Conservation (phyloP, 2,329 filamentous ascomycete species). For the Sclerotinia borealis region DNA sequence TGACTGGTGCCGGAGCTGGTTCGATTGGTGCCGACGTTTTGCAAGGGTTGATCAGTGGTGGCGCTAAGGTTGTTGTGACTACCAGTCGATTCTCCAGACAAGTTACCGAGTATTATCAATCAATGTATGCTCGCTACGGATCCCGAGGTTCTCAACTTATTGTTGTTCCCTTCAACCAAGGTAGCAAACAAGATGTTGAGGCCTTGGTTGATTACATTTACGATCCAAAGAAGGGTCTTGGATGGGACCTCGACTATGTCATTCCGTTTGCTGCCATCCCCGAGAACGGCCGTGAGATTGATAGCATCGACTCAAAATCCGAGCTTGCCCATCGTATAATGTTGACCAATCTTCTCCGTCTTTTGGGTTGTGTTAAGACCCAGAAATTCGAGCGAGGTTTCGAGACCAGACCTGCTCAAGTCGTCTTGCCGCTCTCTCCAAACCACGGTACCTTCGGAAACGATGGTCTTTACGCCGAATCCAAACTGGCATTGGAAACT, state of each 20-base stretch:
- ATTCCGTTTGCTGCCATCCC: conserved; percentile 96
- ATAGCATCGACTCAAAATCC: conserved; percentile 92
- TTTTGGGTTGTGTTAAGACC: conserved; percentile 83
- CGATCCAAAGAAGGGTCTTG: conserved; percentile 89
- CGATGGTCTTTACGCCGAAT: conserved; percentile 96
- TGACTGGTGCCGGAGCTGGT: conserved; percentile 96
- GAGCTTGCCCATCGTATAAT: conserved; percentile 98
- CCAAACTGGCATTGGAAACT: conserved; percentile 93
- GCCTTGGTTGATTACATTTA: conserved; percentile 95
- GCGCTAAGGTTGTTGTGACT: conserved; percentile 93
- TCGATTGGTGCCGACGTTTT: conserved; percentile 97
- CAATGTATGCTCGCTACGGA: conserved; percentile 94
- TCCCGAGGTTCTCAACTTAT: conserved; percentile 93
- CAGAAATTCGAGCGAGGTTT: conserved; percentile 85
- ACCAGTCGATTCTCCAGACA: conserved; percentile 94
- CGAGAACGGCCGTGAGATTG: conserved; percentile 95
- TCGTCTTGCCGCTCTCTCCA: conserved; percentile 89
- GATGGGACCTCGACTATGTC: conserved; percentile 96
- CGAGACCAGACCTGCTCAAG: conserved; percentile 92
- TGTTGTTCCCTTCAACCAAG: conserved; percentile 98
- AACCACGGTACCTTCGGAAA: conserved; percentile 99
- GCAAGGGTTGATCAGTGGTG: conserved; percentile 91
- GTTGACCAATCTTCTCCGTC: conserved; percentile 91
- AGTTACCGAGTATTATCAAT: conserved; percentile 98
- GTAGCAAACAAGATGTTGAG: conserved; percentile 96